Conservation (phyloP, 225 moss, liverwort and hornwort genomes). For the Straminergon stramineum region DNA sequence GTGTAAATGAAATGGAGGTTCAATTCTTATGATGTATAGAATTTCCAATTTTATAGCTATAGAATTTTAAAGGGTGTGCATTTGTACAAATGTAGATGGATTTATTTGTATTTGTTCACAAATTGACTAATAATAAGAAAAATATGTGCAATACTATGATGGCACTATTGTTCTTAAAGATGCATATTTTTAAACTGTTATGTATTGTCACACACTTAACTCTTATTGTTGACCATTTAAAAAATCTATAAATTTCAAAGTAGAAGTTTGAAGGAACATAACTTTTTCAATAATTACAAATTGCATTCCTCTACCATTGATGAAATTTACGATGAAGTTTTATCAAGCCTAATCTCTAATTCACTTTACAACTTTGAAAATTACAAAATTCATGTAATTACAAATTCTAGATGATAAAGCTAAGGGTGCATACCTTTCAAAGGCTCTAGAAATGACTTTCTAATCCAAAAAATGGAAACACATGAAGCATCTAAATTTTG, state of each 20-base stretch:
- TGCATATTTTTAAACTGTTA: too few relatives aligned
- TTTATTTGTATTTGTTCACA: background rate
- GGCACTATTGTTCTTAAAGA: background rate
- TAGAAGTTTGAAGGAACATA: rapidly evolving
- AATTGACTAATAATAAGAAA: rapidly evolving
- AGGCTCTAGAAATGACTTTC: background rate
- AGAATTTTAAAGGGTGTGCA: background rate
- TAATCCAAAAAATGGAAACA: too few relatives aligned
- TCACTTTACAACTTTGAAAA: background rate
- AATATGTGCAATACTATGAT: background rate
- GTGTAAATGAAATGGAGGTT: background rate
- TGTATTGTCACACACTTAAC: rapidly evolving
- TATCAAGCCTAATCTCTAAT: background rate
- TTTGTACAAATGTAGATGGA: background rate
- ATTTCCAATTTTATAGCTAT: background rate
- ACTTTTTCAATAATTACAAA: background rate
- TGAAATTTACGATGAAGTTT: background rate
- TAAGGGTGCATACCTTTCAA: background rate
- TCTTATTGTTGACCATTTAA: background rate
- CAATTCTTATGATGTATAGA: too few relatives aligned
- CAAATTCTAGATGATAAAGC: too few relatives aligned
- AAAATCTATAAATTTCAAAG: background rate
- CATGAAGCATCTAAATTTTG: background rate
- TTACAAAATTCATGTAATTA: background rate
- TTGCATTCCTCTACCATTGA: rapidly evolving